Evolutionary conservation across 192 early-diverging fungal genomes (phyloP).

Genomic region (Neocallimastix lanati): DNA sequence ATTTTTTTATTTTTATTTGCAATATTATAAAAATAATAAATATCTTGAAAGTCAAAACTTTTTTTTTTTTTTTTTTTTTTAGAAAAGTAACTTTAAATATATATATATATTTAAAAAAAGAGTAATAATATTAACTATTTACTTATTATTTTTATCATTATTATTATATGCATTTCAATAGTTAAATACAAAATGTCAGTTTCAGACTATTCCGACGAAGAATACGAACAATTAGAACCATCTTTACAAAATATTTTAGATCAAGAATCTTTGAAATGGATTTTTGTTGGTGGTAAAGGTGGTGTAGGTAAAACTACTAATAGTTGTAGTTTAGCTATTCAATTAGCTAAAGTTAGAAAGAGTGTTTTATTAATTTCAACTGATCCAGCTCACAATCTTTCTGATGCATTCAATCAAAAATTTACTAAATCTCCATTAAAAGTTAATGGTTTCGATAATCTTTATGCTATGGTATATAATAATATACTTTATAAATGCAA

Average conservation of each 20-base stretch:
- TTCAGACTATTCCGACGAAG: not conserved
- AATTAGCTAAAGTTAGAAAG: slow-evolving; percentile 75
- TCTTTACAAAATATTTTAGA: slow-evolving; percentile 91
- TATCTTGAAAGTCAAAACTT: no score
- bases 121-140: no score
- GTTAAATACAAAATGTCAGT: not conserved
- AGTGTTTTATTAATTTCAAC: slow-evolving; percentile 94
- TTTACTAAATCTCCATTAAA: slow-evolving; percentile 89
- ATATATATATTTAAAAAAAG: no score
- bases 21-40: no score
- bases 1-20: no score
- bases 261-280: slow-evolving; percentile 90
- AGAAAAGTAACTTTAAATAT: no score
- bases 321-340: slow-evolving; percentile 80
- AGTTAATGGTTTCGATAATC: slow-evolving; percentile 85
- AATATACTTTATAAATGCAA: no score
- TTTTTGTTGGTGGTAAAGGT: slow-evolving; percentile 98
- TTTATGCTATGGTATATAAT: slow-evolving; percentile 74
- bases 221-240: slow-evolving; percentile 26
- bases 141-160: no score
- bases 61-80: no score
- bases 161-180: no score
- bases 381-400: slow-evolving; percentile 98
- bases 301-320: slow-evolving; percentile 78
- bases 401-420: slow-evolving; percentile 98